These are phyloP conservation scores for Monosporascus sp. DNA, from an alignment of 2,329 filamentous ascomycete genomes.

Conservation along the genomic window DNA sequence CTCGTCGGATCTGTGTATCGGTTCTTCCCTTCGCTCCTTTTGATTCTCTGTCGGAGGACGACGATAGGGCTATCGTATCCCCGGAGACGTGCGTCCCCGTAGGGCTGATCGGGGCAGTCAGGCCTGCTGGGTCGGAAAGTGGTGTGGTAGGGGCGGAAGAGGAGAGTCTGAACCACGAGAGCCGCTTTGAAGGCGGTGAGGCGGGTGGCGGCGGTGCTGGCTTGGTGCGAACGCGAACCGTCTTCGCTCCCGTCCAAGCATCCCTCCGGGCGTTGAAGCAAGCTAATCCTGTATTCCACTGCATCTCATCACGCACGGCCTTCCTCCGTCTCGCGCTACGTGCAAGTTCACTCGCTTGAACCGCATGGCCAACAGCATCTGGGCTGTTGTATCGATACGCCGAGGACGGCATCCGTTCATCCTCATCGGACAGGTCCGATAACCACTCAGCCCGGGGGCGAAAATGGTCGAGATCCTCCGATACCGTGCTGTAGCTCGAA, in stretches of 20 bases:
- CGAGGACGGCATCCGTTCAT: slow-evolving; percentile 33
- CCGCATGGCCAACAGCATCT: slow-evolving; percentile 38
- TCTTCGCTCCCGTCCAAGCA: slow-evolving; percentile 77
- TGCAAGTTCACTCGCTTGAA: slow-evolving; percentile 38
- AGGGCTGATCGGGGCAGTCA: slow-evolving; percentile 20
- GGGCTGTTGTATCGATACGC: slow-evolving; percentile 49
- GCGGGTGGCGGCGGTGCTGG: slow-evolving; percentile 27
- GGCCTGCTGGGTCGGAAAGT: slow-evolving; percentile 16
- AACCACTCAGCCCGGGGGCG: slow-evolving; percentile 50
- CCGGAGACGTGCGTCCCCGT: slow-evolving; percentile 25
- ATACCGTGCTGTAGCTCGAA: slow-evolving; percentile 38
- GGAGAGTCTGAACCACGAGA: slow-evolving; percentile 45
- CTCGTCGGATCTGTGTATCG: slow-evolving; percentile 40
- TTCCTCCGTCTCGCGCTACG: slow-evolving; percentile 52
- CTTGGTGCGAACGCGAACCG: slow-evolving; percentile 48
- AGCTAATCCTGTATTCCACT: slow-evolving; percentile 78
- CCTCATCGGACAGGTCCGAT: slow-evolving; percentile 51
- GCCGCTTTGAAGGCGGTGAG: slow-evolving; percentile 39
- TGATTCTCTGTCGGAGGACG: slow-evolving; percentile 35
- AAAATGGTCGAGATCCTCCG: slow-evolving; percentile 48
- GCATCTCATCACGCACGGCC: slow-evolving; percentile 57
- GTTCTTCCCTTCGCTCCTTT: slow-evolving; percentile 32
- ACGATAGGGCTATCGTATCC: slow-evolving; percentile 35
- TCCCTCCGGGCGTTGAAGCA: slow-evolving; percentile 74
- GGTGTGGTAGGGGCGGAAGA: slow-evolving; percentile 35